Evolutionary conservation across 345 rosid species (phyloP).

Genomic region (Corymbia maculata): DNA sequence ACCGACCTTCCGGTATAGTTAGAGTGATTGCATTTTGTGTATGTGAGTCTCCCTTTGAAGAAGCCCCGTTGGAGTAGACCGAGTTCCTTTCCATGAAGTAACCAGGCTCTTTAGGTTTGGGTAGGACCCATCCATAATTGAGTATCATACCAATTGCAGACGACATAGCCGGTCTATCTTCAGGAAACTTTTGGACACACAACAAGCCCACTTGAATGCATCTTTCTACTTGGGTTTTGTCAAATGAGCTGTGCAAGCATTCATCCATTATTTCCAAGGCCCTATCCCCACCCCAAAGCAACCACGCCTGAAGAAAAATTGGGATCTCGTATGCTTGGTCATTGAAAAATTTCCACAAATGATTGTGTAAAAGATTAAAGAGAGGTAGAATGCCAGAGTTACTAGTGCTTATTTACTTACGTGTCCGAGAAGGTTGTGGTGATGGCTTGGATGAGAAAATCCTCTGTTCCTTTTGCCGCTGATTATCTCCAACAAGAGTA

Average conservation of each 20-base stretch:
- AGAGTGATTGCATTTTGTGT: neutral
- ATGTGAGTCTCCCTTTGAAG: neutral
- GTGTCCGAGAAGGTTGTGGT: slow-evolving; percentile 6
- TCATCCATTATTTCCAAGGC: neutral
- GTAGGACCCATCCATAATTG: neutral
- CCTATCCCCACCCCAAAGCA: slow-evolving; percentile 8
- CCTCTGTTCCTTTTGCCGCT: slow-evolving; percentile 35
- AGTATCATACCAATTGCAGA: neutral
- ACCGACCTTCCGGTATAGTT: neutral
- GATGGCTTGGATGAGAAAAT: slow-evolving; percentile 13
- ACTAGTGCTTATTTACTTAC: neutral
- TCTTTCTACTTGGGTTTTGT: neutral
- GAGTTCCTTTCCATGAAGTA: neutral
- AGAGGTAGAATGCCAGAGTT: neutral
- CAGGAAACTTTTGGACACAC: neutral
- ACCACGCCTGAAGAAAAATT: slow-evolving; percentile 10
- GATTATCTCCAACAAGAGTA: slow-evolving; percentile 32
- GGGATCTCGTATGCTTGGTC: neutral
- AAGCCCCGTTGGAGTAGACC: neutral
- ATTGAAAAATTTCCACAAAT: neutral
- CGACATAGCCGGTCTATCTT: neutral
- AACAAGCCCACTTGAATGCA: neutral
- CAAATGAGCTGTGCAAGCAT: neutral
- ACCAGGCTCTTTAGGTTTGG: neutral
- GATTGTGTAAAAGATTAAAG: neutral